phyloP scores from a whole-genome alignment of 1,139 yeast species.

The Blastobotrys indianensis region DNA sequence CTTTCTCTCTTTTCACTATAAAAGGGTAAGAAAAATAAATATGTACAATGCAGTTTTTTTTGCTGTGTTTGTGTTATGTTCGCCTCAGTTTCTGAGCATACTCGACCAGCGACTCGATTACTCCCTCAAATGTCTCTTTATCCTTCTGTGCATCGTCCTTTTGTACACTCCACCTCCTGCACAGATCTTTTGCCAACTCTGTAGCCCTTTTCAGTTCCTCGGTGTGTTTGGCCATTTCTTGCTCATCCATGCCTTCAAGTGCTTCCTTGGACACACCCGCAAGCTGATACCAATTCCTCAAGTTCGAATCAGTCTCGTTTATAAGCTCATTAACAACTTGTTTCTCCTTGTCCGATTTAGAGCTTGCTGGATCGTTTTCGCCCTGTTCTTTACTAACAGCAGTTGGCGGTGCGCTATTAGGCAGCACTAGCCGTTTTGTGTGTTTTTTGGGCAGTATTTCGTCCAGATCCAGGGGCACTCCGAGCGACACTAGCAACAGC shows the following conservation, averaged over 20 bases:
- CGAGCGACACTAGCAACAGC: conserved; percentile 48
- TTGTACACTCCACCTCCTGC: conserved; percentile 48
- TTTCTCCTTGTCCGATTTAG: conserved; percentile 10
- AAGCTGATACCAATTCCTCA: conserved; percentile 30
- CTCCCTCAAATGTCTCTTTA: conserved; percentile 60
- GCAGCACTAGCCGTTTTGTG: conserved; percentile 30
- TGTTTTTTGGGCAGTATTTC: conserved; percentile 38
- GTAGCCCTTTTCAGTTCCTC: conserved; percentile 27
- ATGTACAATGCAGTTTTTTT: neutral
- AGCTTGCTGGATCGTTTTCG: neutral
- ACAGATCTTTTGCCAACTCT: conserved; percentile 34
- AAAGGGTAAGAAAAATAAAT: neutral
- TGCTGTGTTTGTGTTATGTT: neutral
- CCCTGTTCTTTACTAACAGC: neutral
- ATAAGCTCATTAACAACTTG: conserved; percentile 13
- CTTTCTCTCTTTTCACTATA: neutral
- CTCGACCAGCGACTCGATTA: conserved; percentile 65
- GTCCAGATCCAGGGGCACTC: conserved; percentile 56
- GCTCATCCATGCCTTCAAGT: conserved; percentile 31
- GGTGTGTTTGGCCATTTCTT: conserved; percentile 30
- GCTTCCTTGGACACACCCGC: conserved; percentile 33
- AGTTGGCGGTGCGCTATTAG: conserved; percentile 12
- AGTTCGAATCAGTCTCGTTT: conserved; percentile 22
- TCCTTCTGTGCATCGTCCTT: conserved; percentile 43
- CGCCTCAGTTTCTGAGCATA: conserved; percentile 47